Conservation (phyloP, 169 alveolate species). For the Plasmodium sp. region DNA sequence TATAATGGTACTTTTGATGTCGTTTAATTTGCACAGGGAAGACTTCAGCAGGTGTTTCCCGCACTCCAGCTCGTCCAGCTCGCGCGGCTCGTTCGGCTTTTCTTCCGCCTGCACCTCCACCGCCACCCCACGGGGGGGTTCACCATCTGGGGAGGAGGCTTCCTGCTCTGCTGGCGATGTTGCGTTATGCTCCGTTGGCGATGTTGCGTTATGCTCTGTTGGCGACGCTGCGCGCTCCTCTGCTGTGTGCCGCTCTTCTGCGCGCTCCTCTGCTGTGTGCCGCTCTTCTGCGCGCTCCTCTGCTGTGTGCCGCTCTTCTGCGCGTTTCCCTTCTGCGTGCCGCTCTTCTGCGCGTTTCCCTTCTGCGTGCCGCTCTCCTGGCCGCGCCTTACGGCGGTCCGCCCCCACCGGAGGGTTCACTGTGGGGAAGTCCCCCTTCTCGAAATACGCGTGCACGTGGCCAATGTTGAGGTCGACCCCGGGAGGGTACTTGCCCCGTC, state of each 20-base stretch:
- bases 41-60: constrained; percentile 38
- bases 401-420: too few relatives aligned
- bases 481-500: neutral
- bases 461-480: neutral
- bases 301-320: too few relatives aligned
- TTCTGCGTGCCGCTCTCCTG: too few relatives aligned
- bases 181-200: neutral
- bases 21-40: constrained; percentile 47
- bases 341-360: too few relatives aligned
- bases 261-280: too few relatives aligned
- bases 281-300: too few relatives aligned
- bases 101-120: neutral
- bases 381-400: neutral
- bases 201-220: too few relatives aligned
- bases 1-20: constrained; percentile 51
- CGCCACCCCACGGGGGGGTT: neutral
- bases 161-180: neutral
- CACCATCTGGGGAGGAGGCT: neutral
- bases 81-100: neutral
- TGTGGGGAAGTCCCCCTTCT: neutral
- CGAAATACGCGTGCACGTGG: constrained; percentile 32
- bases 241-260: too few relatives aligned
- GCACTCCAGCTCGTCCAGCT: constrained; percentile 16
- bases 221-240: too few relatives aligned
- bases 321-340: too few relatives aligned